Percentiles rank a stretch among this genome's conserved stretches.
These are phyloP conservation scores for Herpetomonas tarakana DNA, from an alignment of 208 protist species.

Conservation along the genomic window DNA sequence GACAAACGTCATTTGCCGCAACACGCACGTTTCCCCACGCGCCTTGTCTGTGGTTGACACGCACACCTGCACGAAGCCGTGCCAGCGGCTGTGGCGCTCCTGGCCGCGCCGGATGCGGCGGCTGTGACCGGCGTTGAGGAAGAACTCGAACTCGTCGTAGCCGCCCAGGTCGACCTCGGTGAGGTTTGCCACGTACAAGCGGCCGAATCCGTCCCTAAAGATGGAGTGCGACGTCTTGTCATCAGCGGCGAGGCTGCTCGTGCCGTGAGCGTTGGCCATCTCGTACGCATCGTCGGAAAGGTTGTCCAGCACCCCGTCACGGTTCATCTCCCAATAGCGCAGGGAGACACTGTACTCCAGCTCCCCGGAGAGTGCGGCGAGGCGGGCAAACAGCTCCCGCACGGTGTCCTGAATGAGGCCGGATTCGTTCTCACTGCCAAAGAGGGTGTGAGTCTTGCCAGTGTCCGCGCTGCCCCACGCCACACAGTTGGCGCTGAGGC, in stretches of 20 bases:
- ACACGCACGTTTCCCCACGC: conserved; percentile 45
- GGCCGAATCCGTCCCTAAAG: conserved; percentile 64
- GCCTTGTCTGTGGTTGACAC: conserved; percentile 68
- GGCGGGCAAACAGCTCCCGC: conserved; percentile 64
- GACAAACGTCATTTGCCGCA: conserved; percentile 83
- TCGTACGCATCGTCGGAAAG: conserved; percentile 26
- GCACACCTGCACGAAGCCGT: conserved; percentile 83
- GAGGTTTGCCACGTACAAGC: conserved; percentile 70
- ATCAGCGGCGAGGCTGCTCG: conserved; percentile 2
- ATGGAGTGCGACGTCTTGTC: conserved; percentile 25
- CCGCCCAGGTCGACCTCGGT: conserved; percentile 47
- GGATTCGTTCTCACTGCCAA: conserved; percentile 66
- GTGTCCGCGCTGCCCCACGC: conserved; percentile 65
- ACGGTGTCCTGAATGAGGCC: conserved; percentile 87
- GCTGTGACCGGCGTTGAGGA: conserved; percentile 57
- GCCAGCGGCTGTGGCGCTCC: conserved; percentile 66
- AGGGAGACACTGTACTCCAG: conserved; percentile 63
- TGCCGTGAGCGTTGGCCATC: conserved; percentile 5
- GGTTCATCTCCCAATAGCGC: conserved; percentile 89
- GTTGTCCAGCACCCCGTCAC: conserved; percentile 69
- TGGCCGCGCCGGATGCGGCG: conserved; percentile 47
- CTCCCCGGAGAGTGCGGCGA: conserved; percentile 40
- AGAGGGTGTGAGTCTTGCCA: conserved; percentile 90
- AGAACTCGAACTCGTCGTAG: conserved; percentile 66
- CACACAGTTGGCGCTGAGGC: conserved; percentile 78